These are phyloP conservation scores for Paecilomyces variotii DNA, from an alignment of 2,329 filamentous ascomycete species.

Conservation along the genomic window DNA sequence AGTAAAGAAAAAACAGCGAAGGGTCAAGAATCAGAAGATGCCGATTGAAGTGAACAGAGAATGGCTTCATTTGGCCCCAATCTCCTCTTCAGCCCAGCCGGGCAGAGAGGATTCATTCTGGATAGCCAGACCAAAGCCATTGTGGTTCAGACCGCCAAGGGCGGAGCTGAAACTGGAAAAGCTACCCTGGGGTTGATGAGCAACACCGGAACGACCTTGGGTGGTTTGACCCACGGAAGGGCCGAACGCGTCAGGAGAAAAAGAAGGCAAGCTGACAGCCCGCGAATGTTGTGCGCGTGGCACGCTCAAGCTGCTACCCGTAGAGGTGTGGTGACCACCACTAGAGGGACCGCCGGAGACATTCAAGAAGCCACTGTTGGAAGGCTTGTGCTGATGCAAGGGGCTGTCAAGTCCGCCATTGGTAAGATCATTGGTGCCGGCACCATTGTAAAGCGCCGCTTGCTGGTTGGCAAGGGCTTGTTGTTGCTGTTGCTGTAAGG, in stretches of 20 bases:
- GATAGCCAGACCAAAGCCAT: constrained; percentile 52
- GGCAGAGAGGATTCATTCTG: constrained; percentile 50
- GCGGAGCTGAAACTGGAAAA: constrained; percentile 54
- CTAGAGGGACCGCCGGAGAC: constrained; percentile 53
- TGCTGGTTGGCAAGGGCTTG: constrained; percentile 64
- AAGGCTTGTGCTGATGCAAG: constrained; percentile 51
- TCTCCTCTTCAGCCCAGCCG: constrained; percentile 58
- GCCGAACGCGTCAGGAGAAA: constrained; percentile 52
- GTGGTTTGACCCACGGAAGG: constrained; percentile 28
- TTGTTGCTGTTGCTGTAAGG: constrained; percentile 55
- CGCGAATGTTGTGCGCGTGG: constrained; percentile 60
- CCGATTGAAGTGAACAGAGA: constrained; percentile 3
- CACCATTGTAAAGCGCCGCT: constrained; percentile 69
- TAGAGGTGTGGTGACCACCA: constrained; percentile 63
- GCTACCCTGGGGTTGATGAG: constrained; percentile 41
- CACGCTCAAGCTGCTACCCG: constrained; percentile 46
- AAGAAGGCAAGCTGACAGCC: constrained; percentile 78
- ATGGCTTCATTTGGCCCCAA: constrained; percentile 44
- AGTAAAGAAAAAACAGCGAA: constrained; percentile 12
- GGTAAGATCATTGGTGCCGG: constrained; percentile 56
- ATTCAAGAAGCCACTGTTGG: constrained; percentile 54
- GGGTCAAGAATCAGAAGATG: constrained; percentile 7
- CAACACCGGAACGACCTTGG: constrained; percentile 26
- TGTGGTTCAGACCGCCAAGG: constrained; percentile 50
- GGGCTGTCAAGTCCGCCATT: constrained; percentile 43